Evolutionary conservation across 2,329 filamentous ascomycete species (phyloP).

Genomic region (Apiospora phragmitis): DNA sequence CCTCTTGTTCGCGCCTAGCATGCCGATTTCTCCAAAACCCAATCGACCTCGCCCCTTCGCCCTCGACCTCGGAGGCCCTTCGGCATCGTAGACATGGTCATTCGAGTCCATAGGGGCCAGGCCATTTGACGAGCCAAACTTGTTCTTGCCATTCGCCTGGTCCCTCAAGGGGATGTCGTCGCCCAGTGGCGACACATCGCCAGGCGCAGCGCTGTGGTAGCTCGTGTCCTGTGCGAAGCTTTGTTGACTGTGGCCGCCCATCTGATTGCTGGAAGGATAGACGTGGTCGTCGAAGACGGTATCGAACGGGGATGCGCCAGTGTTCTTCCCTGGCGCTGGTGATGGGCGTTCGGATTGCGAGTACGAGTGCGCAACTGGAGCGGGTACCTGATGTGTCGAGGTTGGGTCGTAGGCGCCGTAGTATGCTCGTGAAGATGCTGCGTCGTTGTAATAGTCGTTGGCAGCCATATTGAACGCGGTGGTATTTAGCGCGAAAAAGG

Average conservation of each 20-base stretch:
- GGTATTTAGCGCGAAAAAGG: background rate
- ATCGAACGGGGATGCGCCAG: slow-evolving; percentile 58
- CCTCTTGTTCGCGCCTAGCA: slow-evolving; percentile 56
- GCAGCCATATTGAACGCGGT: slow-evolving; percentile 52
- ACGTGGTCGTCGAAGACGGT: slow-evolving; percentile 68
- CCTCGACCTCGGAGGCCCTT: slow-evolving; percentile 30
- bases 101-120: slow-evolving; percentile 35
- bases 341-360: slow-evolving; percentile 42
- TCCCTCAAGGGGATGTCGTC: slow-evolving; percentile 61
- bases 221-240: slow-evolving; percentile 55
- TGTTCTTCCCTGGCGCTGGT: slow-evolving; percentile 33
- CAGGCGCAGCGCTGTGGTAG: slow-evolving; percentile 52
- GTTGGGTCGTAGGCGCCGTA: slow-evolving; percentile 39
- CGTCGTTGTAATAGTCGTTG: slow-evolving; percentile 65
- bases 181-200: slow-evolving; percentile 40
- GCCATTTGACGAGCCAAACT: slow-evolving; percentile 23
- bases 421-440: slow-evolving; percentile 35
- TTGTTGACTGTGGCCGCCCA: slow-evolving; percentile 39
- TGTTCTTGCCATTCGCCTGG: slow-evolving; percentile 44
- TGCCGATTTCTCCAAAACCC: slow-evolving; percentile 59
- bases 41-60: slow-evolving; percentile 40
- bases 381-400: slow-evolving; percentile 31
- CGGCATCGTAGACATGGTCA: slow-evolving; percentile 64
- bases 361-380: slow-evolving; percentile 44
- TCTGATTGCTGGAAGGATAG: slow-evolving; percentile 55